phyloP scores from a whole-genome alignment of 2,329 filamentous ascomycete genomes.

The Verticillium nubilum region DNA sequence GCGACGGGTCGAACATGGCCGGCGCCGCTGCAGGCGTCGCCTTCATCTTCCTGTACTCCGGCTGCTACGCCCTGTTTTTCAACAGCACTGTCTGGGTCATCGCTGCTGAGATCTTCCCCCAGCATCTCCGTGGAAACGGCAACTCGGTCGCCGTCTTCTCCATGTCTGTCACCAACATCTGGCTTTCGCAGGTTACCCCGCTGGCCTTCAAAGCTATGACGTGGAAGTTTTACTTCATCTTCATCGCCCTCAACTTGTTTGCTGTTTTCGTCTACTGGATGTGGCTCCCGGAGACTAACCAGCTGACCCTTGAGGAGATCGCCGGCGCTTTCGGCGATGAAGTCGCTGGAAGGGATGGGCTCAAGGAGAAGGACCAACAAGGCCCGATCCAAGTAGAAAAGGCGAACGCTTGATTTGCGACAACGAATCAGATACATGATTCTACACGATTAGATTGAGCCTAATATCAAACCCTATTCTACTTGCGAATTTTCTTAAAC shows the following conservation, averaged over 20 bases:
- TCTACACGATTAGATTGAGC: too few species aligned
- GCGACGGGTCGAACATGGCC: too few species aligned
- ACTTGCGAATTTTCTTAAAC: background rate
- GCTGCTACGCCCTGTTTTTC: slow-evolving; percentile 29
- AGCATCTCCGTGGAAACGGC: slow-evolving; percentile 20
- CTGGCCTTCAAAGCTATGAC: slow-evolving; percentile 26
- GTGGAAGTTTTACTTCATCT: slow-evolving; percentile 31
- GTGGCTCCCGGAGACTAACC: too few species aligned
- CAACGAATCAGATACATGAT: too few species aligned
- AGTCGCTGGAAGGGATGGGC: too few species aligned
- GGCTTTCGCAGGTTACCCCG: slow-evolving; percentile 25
- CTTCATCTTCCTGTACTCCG: slow-evolving; percentile 30
- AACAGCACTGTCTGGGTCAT: slow-evolving; percentile 28
- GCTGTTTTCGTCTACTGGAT: slow-evolving; percentile 27
- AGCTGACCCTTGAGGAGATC: too few species aligned
- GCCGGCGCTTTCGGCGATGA: too few species aligned
- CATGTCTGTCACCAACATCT: slow-evolving; percentile 21
- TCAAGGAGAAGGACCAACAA: too few species aligned
- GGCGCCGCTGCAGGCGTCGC: slow-evolving; percentile 26
- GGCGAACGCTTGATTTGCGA: too few species aligned
- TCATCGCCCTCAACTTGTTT: slow-evolving; percentile 23
- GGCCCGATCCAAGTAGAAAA: too few species aligned
- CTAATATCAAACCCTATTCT: too few species aligned
- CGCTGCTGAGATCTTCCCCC: slow-evolving; percentile 23
- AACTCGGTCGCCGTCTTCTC: slow-evolving; percentile 22